A percentile compares a stretch with the other conserved stretches of the same genome.
Evolutionary conservation across 257 asterid genomes (phyloP).

Genomic region (Nicotiana tomentosiformis): DNA sequence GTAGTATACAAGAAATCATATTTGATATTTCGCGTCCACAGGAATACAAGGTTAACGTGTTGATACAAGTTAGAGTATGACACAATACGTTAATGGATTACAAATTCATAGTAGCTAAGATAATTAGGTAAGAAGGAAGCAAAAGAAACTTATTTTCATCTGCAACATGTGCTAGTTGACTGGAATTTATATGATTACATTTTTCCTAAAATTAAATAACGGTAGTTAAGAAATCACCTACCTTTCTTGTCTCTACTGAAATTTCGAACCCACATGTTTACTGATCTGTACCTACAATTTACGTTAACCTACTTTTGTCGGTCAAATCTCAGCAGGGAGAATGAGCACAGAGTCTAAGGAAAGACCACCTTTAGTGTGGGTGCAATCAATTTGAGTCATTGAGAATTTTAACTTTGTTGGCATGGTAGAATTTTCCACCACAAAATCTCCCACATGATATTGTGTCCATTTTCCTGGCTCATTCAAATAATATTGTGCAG

Average conservation of each 20-base stretch:
- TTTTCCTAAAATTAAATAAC: too few relatives aligned
- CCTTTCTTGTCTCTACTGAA: too few relatives aligned
- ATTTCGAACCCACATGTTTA: not conserved
- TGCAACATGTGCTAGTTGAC: not conserved
- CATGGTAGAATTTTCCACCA: slow-evolving; percentile 22
- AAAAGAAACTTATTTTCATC: not conserved
- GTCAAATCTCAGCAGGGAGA: slow-evolving; percentile 19
- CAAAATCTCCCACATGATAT: slow-evolving; percentile 53
- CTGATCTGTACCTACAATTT: too few relatives aligned
- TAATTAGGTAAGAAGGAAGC: not conserved
- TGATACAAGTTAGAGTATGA: not conserved
- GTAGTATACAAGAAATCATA: not conserved
- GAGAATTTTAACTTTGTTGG: slow-evolving; percentile 42
- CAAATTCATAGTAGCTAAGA: not conserved
- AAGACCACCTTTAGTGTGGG: slow-evolving; percentile 58
- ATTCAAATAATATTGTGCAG: slow-evolving; percentile 22
- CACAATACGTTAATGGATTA: not conserved
- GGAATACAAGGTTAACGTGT: not conserved
- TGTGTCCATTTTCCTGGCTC: slow-evolving; percentile 37
- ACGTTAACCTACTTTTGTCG: not conserved
- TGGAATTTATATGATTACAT: not conserved
- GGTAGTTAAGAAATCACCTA: not conserved
- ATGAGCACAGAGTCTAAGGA: slow-evolving; percentile 46
- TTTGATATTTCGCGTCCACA: not conserved
- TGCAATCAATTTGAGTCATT: slow-evolving; percentile 59